phyloP scores from a whole-genome alignment of 176 grass and related monocot genomes.

The Saccharum spontaneum region DNA sequence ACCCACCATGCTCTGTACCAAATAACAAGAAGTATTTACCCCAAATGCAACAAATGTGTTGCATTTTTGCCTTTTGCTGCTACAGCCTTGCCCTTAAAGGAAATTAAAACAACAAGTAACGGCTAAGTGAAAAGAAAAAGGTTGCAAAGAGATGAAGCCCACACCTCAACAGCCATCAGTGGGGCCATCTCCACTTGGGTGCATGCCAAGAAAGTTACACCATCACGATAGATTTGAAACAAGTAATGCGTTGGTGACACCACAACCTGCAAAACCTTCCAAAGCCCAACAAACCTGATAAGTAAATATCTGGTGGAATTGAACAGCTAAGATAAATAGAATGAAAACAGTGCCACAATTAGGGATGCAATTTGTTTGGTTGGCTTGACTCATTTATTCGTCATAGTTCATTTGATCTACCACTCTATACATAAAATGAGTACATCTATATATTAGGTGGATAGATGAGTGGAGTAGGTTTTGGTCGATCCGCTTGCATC shows the following conservation, averaged over 20 bases:
- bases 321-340: background rate
- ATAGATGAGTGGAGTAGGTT: background rate
- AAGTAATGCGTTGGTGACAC: constrained; percentile 91
- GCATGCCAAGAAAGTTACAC: constrained; percentile 78
- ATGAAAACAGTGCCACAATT: background rate
- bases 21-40: background rate
- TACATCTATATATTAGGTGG: background rate
- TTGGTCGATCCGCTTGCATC: background rate
- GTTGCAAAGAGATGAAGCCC: background rate
- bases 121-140: background rate
- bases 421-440: background rate
- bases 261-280: constrained; percentile 73
- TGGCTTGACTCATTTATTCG: background rate
- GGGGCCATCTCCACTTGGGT: constrained; percentile 90
- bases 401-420: background rate
- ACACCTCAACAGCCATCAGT: constrained; percentile 77
- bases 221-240: constrained; percentile 69
- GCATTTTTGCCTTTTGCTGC: background rate
- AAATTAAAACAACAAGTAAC: background rate
- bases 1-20: background rate
- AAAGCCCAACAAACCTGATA: background rate
- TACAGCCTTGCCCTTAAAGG: background rate
- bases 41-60: background rate
- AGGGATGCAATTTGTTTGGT: background rate
- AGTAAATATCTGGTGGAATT: background rate